Percentiles rank a stretch among this genome's conserved stretches.
phyloP scores from a whole-genome alignment of 768 basidiomycete genomes.

The Rhizopogon vulgaris region DNA sequence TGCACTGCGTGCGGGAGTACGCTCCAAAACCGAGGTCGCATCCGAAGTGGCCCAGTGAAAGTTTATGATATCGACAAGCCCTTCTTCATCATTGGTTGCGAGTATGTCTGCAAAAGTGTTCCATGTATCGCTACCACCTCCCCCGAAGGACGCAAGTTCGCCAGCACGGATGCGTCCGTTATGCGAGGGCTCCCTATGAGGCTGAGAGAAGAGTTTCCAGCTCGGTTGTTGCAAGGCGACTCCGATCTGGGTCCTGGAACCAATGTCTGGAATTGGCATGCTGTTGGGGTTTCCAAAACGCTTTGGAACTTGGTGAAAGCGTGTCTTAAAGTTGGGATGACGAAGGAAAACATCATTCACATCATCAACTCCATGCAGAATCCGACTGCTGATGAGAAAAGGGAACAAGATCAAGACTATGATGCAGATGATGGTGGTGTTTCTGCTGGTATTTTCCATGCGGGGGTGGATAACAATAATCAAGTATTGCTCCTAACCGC shows the following conservation, averaged over 20 bases:
- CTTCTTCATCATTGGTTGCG: constrained; percentile 82
- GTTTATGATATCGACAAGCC: constrained; percentile 75
- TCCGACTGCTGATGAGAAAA: constrained; percentile 28
- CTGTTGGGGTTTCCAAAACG: constrained; percentile 61
- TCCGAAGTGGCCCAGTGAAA: constrained; percentile 68
- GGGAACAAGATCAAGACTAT: constrained; percentile 27
- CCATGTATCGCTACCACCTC: constrained; percentile 38
- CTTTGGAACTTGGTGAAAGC: constrained; percentile 73
- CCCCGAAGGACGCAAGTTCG: constrained; percentile 57
- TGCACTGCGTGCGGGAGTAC: constrained; percentile 61
- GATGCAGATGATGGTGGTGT: constrained; percentile 29
- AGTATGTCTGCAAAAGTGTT: constrained; percentile 59
- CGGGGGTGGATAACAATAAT: constrained; percentile 17
- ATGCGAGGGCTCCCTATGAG: constrained; percentile 62
- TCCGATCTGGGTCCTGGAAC: constrained; percentile 51
- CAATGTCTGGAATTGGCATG: constrained; percentile 74
- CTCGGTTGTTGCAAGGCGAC: constrained; percentile 50
- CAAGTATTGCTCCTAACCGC: constrained; percentile 17
- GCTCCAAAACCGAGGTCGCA: constrained; percentile 63
- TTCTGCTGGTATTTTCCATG: constrained; percentile 17
- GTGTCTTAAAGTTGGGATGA: constrained; percentile 49
- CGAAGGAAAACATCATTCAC: constrained; percentile 55
- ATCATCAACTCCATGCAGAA: constrained; percentile 55
- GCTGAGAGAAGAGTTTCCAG: constrained; percentile 72
- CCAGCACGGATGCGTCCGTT: constrained; percentile 68